Evolutionary conservation across 805 yeast species (phyloP).

Genomic region (Candida endomychidarum): DNA sequence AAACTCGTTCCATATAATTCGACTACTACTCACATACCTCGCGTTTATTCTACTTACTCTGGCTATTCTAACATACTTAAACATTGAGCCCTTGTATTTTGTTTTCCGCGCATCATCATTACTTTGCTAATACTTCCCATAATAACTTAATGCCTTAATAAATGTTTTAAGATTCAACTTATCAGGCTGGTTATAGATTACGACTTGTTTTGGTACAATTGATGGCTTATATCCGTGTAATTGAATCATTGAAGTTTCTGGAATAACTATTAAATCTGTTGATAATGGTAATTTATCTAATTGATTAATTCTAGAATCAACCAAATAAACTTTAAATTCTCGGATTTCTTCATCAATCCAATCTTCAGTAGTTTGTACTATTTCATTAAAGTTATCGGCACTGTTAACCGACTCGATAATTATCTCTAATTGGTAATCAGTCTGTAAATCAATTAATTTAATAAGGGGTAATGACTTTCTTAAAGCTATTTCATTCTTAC

Average conservation of each 20-base stretch:
- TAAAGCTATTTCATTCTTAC: constrained; percentile 14
- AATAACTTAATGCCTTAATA: constrained; percentile 9
- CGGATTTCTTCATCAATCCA: constrained; percentile 9
- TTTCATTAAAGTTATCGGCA: not conserved
- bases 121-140: not conserved
- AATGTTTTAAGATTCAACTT: constrained; percentile 10
- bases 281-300: constrained; percentile 2
- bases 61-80: constrained; percentile 7
- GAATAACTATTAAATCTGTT: constrained; percentile 8
- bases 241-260: not conserved
- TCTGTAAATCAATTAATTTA: constrained; percentile 15
- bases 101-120: constrained; percentile 3
- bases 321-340: constrained; percentile 8
- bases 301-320: constrained; percentile 4
- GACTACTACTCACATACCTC: constrained; percentile 7
- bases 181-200: constrained; percentile 4
- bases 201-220: not conserved
- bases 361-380: too few species aligned
- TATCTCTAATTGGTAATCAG: constrained; percentile 1
- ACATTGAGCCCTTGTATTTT: constrained; percentile 5
- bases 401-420: not conserved
- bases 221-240: constrained; percentile 3
- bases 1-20: constrained; percentile 8
- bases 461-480: constrained; percentile 18
- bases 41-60: constrained; percentile 6